Evolutionary conservation across 192 early-diverging fungal genomes (phyloP).

Genomic region (Backusella macrospora): DNA sequence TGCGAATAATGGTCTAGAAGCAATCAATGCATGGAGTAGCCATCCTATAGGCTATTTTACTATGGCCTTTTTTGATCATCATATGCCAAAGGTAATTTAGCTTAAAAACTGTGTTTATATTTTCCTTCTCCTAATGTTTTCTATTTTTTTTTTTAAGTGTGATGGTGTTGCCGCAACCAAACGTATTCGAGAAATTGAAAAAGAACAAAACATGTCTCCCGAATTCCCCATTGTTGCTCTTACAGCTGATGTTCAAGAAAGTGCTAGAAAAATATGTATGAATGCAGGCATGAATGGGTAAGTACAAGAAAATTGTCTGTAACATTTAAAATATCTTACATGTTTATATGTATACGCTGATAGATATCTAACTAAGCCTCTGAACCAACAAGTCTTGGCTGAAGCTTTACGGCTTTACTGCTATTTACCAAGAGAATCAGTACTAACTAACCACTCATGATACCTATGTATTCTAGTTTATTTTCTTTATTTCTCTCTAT

Average conservation of each 20-base stretch:
- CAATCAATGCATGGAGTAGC: constrained; percentile 39
- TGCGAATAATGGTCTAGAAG: constrained; percentile 56
- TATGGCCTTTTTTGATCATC: constrained; percentile 58
- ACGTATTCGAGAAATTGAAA: constrained; percentile 45
- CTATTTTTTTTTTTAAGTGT: constrained; percentile 16
- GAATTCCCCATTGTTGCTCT: constrained; percentile 47
- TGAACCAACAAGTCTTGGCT: constrained; percentile 18
- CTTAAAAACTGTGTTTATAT: not conserved
- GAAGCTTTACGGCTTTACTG: constrained; percentile 17
- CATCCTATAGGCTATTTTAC: constrained; percentile 48
- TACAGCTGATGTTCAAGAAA: constrained; percentile 54
- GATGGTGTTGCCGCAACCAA: constrained; percentile 58
- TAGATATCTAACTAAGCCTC: constrained; percentile 26
- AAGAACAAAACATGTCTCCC: constrained; percentile 32
- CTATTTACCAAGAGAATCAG: not conserved
- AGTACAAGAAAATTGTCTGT: not conserved
- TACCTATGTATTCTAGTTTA: not conserved
- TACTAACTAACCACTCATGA: not conserved
- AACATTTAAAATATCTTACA: not conserved
- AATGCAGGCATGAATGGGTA: constrained; percentile 53
- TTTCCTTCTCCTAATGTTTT: not conserved
- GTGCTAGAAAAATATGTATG: constrained; percentile 46
- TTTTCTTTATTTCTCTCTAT: not conserved
- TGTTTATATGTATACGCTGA: not conserved
- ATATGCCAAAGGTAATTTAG: constrained; percentile 47